A percentile compares a stretch with the other conserved stretches of the same genome.
Conservation (phyloP, 139 green algal genomes). For the Edaphochlamys debaryana region DNA sequence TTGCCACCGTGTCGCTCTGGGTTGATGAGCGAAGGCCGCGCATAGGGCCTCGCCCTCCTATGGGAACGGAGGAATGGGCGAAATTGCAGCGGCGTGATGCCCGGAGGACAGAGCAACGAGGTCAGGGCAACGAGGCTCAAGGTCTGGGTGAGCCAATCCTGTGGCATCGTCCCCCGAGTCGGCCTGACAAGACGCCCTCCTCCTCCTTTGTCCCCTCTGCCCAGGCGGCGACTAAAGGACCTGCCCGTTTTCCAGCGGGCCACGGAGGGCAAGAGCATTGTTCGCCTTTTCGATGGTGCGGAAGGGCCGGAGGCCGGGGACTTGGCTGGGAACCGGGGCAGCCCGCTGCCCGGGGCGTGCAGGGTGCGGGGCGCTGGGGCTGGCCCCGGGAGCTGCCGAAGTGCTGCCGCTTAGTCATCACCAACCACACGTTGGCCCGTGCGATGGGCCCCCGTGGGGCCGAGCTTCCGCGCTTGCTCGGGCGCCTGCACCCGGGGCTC, state of each 20-base stretch:
- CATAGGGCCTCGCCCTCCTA: too few species aligned
- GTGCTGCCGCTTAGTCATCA: too few species aligned
- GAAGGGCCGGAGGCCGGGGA: not conserved
- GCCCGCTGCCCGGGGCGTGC: too few species aligned
- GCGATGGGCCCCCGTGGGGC: too few species aligned
- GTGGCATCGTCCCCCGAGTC: not conserved
- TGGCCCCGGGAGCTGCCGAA: too few species aligned
- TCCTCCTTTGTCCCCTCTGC: not conserved
- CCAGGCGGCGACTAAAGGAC: constrained; percentile 30
- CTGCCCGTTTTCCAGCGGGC: not conserved
- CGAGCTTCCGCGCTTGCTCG: too few species aligned
- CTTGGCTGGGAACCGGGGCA: not conserved
- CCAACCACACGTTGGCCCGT: too few species aligned
- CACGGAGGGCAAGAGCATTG: constrained; percentile 1
- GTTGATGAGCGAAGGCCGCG: not conserved
- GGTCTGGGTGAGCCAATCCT: not conserved
- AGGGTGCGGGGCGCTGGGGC: too few species aligned
- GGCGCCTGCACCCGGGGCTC: too few species aligned
- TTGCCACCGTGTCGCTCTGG: not conserved
- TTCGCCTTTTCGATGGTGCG: constrained; percentile 28
- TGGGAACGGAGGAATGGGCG: too few species aligned
- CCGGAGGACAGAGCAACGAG: too few species aligned
- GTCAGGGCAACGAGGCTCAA: too few species aligned
- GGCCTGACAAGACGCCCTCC: not conserved
- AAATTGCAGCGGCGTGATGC: not conserved